These are phyloP conservation scores for Irpex rosettiformis DNA, from an alignment of 1,284 basidiomycete genomes.

Conservation along the genomic window DNA sequence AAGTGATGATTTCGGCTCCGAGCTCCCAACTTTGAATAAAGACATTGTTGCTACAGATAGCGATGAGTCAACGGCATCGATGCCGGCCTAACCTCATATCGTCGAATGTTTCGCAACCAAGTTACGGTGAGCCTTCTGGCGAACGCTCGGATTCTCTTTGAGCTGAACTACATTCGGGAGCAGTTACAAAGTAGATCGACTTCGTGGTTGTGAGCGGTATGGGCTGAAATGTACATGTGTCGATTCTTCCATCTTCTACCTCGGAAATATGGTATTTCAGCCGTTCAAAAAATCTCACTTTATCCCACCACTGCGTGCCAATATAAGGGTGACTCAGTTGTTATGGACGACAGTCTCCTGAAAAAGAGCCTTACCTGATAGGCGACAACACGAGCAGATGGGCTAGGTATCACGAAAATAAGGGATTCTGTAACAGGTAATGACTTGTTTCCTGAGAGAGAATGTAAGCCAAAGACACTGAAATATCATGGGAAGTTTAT, in stretches of 20 bases:
- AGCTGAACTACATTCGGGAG: background rate
- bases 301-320: slow-evolving; percentile 12
- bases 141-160: no score
- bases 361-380: slow-evolving; percentile 11
- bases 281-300: slow-evolving; percentile 5
- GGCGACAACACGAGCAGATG: slow-evolving; percentile 12
- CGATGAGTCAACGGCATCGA: no score
- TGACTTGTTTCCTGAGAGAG: background rate
- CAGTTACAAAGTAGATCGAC: slow-evolving; percentile 7
- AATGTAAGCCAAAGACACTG: background rate
- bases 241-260: background rate
- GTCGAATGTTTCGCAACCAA: no score
- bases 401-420: slow-evolving; percentile 13
- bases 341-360: no score
- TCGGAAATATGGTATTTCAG: background rate
- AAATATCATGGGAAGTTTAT: background rate
- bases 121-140: no score
- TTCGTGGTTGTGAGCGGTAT: slow-evolving; percentile 7
- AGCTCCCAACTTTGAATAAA: no score
- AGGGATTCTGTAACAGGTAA: slow-evolving; percentile 3
- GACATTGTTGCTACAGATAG: no score
- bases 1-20: background rate
- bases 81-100: no score
- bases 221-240: background rate
- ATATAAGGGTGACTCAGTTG: background rate